These are phyloP conservation scores for Xylaria cubensis DNA, from an alignment of 495 filamentous ascomycete species.

Conservation along the genomic window DNA sequence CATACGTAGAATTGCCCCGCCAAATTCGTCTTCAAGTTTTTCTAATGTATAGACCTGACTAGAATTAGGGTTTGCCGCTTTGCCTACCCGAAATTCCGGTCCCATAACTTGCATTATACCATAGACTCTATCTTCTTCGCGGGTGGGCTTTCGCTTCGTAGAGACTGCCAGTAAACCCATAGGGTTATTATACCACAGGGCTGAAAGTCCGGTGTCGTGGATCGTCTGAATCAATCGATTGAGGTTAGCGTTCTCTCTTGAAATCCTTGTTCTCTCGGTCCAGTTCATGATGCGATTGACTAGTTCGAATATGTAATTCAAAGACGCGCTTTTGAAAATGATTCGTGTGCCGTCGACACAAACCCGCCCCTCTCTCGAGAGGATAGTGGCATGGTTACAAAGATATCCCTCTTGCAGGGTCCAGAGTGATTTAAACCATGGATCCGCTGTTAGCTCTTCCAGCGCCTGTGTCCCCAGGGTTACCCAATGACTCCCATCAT, in stretches of 20 bases:
- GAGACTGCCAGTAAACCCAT: conserved; percentile 27
- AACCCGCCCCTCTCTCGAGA: not conserved
- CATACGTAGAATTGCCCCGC: conserved; percentile 13
- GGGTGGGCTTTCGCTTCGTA: conserved; percentile 16
- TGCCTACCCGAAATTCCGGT: conserved; percentile 14
- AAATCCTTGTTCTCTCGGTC: conserved; percentile 22
- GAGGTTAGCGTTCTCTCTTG: conserved; percentile 20
- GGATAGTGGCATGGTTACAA: conserved; percentile 21
- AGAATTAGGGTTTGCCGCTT: conserved; percentile 19
- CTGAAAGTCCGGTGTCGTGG: conserved; percentile 23
- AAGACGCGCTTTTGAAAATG: not conserved
- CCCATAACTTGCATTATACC: conserved; percentile 23
- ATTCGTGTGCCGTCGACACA: conserved; percentile 1
- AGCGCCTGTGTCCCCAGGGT: conserved; percentile 11
- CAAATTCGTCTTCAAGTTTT: conserved; percentile 23
- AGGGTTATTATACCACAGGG: conserved; percentile 26
- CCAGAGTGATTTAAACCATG: conserved; percentile 29
- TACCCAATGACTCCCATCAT: conserved; percentile 17
- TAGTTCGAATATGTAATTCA: conserved; percentile 22
- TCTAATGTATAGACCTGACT: conserved; percentile 23
- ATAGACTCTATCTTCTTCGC: conserved; percentile 16
- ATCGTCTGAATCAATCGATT: conserved; percentile 18
- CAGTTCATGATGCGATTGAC: conserved; percentile 22
- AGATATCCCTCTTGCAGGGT: conserved; percentile 26
- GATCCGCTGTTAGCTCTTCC: conserved; percentile 18